Evolutionary conservation across 345 rosid species (phyloP).

Genomic region (Combretum micranthum): DNA sequence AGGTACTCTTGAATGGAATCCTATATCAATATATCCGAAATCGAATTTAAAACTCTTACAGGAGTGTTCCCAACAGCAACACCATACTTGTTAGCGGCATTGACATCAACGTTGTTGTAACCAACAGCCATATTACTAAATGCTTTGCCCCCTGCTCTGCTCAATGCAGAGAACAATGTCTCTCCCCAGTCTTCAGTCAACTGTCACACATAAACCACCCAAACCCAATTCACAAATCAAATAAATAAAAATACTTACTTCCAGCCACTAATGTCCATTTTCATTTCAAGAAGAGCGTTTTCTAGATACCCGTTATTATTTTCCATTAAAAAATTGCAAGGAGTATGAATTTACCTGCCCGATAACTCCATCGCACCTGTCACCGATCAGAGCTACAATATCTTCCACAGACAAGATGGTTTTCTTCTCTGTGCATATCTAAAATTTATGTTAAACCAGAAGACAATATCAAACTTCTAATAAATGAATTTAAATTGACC

Average conservation of each 20-base stretch:
- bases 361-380: constrained; percentile 90
- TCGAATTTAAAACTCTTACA: constrained; percentile 29
- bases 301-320: background rate
- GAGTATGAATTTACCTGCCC: constrained; percentile 54
- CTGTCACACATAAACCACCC: constrained; percentile 26
- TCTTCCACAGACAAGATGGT: constrained; percentile 91
- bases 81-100: constrained; percentile 87
- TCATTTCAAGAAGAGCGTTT: background rate
- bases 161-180: constrained; percentile 74
- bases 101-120: constrained; percentile 92
- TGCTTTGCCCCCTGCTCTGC: constrained; percentile 90
- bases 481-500: background rate
- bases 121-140: constrained; percentile 99
- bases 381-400: constrained; percentile 75
- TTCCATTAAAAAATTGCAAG: background rate
- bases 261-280: background rate
- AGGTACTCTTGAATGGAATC: no score
- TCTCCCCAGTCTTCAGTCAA: constrained; percentile 98
- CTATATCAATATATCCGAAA: background rate
- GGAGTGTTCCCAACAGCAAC: constrained; percentile 97
- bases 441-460: background rate
- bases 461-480: constrained; percentile 1
- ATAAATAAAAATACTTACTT: background rate
- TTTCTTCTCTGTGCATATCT: constrained; percentile 94
- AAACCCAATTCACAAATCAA: constrained; percentile 3